These are phyloP conservation scores for Naganishia cerealis DNA, from an alignment of 1,284 basidiomycete genomes.

Conservation along the genomic window DNA sequence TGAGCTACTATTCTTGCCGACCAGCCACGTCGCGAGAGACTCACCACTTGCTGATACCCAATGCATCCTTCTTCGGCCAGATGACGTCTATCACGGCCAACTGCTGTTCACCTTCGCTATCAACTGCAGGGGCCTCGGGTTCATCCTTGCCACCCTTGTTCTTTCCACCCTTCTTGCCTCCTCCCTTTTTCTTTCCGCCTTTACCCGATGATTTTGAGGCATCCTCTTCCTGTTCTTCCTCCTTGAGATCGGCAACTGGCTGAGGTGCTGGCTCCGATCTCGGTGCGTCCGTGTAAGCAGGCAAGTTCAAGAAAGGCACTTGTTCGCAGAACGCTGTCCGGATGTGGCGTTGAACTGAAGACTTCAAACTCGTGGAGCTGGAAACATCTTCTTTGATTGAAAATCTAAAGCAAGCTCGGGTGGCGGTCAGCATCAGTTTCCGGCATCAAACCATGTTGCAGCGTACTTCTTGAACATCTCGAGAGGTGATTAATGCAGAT, in stretches of 20 bases:
- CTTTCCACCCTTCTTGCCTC: slow-evolving; percentile 44
- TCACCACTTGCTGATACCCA: slow-evolving; percentile 92
- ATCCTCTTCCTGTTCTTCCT: slow-evolving; percentile 33
- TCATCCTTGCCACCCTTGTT: slow-evolving; percentile 47
- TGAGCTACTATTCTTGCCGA: background rate
- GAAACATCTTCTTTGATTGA: slow-evolving; percentile 80
- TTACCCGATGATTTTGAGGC: slow-evolving; percentile 45
- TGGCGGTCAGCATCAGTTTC: background rate
- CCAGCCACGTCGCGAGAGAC: slow-evolving; percentile 47
- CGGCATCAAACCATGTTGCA: background rate
- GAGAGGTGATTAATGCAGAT: background rate
- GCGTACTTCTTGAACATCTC: slow-evolving; percentile 30
- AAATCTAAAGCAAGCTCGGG: slow-evolving; percentile 62
- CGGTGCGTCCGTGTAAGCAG: slow-evolving; percentile 40
- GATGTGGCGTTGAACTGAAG: slow-evolving; percentile 88
- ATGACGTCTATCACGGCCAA: slow-evolving; percentile 79
- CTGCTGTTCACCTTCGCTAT: slow-evolving; percentile 57
- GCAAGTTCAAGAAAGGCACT: slow-evolving; percentile 66
- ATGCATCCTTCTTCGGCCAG: slow-evolving; percentile 97
- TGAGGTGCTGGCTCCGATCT: slow-evolving; percentile 32
- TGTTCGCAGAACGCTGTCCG: slow-evolving; percentile 77
- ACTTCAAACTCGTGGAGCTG: slow-evolving; percentile 90
- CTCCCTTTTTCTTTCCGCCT: slow-evolving; percentile 44
- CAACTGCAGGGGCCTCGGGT: slow-evolving; percentile 54
- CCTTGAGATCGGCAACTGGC: slow-evolving; percentile 35